phyloP scores from a whole-genome alignment of 805 yeast genomes.

The Yarrowia hollandica region DNA sequence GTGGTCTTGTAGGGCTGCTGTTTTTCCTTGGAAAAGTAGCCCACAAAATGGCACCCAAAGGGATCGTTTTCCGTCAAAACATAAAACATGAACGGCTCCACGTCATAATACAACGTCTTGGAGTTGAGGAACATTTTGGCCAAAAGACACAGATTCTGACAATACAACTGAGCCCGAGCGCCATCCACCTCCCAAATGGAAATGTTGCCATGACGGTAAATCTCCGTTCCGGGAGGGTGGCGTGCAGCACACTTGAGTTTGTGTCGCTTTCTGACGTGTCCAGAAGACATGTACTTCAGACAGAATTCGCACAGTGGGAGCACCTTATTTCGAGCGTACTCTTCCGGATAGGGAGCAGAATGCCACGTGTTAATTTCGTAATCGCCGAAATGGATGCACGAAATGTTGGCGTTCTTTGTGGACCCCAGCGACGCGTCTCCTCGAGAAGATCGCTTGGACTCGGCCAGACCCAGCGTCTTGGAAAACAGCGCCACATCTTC shows the following conservation, averaged over 20 bases:
- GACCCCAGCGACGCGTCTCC: slow-evolving; percentile 21
- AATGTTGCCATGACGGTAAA: slow-evolving; percentile 68
- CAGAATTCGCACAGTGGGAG: slow-evolving; percentile 83
- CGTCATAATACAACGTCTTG: slow-evolving; percentile 90
- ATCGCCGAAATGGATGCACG: slow-evolving; percentile 67
- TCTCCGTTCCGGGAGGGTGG: slow-evolving; percentile 90
- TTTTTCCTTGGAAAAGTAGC: slow-evolving; percentile 90
- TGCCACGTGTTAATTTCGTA: slow-evolving; percentile 88
- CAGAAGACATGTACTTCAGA: slow-evolving; percentile 72
- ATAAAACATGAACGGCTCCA: slow-evolving; percentile 91
- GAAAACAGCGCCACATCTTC: slow-evolving; percentile 55
- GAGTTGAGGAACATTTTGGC: slow-evolving; percentile 89
- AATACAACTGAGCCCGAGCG: slow-evolving; percentile 71
- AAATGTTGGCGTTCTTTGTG: slow-evolving; percentile 46
- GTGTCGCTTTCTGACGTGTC: slow-evolving; percentile 69
- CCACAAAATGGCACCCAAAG: slow-evolving; percentile 72
- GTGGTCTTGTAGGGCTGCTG: slow-evolving; percentile 19
- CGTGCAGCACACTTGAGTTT: slow-evolving; percentile 64
- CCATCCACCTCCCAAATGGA: slow-evolving; percentile 95
- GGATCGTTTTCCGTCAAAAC: slow-evolving; percentile 70
- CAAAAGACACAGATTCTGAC: slow-evolving; percentile 85
- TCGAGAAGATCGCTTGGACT: slow-evolving; percentile 34
- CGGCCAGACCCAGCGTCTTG: slow-evolving; percentile 31
- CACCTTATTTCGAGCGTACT: slow-evolving; percentile 61
- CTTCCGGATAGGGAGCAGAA: slow-evolving; percentile 89